These are phyloP conservation scores for Neophaeococcomyces mojaviensis DNA, from an alignment of 2,329 filamentous ascomycete species.

Conservation along the genomic window DNA sequence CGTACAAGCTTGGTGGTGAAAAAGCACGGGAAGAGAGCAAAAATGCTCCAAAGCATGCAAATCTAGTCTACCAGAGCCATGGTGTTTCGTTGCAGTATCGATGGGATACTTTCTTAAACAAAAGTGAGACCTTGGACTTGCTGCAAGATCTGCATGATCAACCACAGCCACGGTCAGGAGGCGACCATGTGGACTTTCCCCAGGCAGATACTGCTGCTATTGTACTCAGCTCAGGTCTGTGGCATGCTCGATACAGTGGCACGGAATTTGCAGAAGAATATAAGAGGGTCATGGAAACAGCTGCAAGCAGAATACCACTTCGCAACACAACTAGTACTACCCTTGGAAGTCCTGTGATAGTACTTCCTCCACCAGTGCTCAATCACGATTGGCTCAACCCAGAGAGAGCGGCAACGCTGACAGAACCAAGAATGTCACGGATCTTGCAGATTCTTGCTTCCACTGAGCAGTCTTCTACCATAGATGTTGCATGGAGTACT, in stretches of 20 bases:
- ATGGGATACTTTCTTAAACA: slow-evolving; percentile 57
- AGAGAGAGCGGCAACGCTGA: slow-evolving; percentile 37
- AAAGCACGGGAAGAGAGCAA: slow-evolving; percentile 31
- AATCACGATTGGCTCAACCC: slow-evolving; percentile 38
- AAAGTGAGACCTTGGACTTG: slow-evolving; percentile 25
- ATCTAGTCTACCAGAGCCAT: slow-evolving; percentile 39
- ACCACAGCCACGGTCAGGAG: neutral
- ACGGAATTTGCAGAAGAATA: slow-evolving; percentile 32
- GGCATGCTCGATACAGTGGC: slow-evolving; percentile 45
- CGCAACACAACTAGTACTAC: slow-evolving; percentile 12
- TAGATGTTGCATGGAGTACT: slow-evolving; percentile 45
- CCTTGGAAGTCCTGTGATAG: slow-evolving; percentile 33
- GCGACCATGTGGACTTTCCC: slow-evolving; percentile 34
- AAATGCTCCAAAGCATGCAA: slow-evolving; percentile 37
- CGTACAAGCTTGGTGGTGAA: slow-evolving; percentile 40
- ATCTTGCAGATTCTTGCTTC: slow-evolving; percentile 48
- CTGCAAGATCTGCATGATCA: slow-evolving; percentile 31
- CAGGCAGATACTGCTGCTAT: slow-evolving; percentile 22
- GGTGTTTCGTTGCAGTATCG: slow-evolving; percentile 48
- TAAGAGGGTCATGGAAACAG: neutral
- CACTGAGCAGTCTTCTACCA: slow-evolving; percentile 19
- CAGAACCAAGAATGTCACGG: slow-evolving; percentile 40
- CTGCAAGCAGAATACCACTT: slow-evolving; percentile 3
- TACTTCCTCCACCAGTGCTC: slow-evolving; percentile 40
- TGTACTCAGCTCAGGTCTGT: slow-evolving; percentile 49